phyloP scores from a whole-genome alignment of 331 rosid species.

The Arachis monticola region DNA sequence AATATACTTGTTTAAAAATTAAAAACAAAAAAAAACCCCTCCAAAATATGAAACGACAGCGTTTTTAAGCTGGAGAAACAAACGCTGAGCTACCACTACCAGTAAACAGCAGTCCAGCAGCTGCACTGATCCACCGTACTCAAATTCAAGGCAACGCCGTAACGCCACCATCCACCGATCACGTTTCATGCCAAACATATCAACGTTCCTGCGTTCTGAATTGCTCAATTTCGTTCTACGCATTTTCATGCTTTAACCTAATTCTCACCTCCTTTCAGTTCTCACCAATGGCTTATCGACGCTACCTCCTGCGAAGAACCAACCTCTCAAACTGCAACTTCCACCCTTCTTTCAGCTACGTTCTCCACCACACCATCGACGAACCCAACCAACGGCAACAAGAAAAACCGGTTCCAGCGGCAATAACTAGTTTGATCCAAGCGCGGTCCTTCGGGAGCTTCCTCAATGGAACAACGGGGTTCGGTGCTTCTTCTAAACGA shows the following conservation, averaged over 20 bases:
- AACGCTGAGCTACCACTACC: too few relatives aligned
- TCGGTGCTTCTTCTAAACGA: slow-evolving; percentile 35
- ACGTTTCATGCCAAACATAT: neutral
- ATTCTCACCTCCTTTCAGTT: neutral
- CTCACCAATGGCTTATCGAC: slow-evolving; percentile 68
- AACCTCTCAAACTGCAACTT: slow-evolving; percentile 52
- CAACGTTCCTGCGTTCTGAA: neutral
- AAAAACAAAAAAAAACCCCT: too few relatives aligned
- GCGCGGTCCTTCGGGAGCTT: slow-evolving; percentile 57
- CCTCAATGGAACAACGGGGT: slow-evolving; percentile 42
- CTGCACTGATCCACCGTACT: too few relatives aligned
- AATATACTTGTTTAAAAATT: too few relatives aligned
- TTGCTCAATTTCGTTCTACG: neutral
- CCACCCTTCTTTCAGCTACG: slow-evolving; percentile 62
- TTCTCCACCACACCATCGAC: slow-evolving; percentile 45
- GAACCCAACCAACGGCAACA: slow-evolving; percentile 45
- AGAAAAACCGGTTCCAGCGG: slow-evolving; percentile 46
- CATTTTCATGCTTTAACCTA: neutral
- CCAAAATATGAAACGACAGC: too few relatives aligned
- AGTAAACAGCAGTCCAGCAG: too few relatives aligned
- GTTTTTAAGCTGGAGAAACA: too few relatives aligned
- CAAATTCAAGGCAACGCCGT: too few relatives aligned
- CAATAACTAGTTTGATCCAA: slow-evolving; percentile 45
- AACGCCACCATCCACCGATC: neutral
- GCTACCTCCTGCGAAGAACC: slow-evolving; percentile 64